Evolutionary conservation across 192 early-diverging fungal species (phyloP).

Genomic region (Gryganskiella cystojenkinii): DNA sequence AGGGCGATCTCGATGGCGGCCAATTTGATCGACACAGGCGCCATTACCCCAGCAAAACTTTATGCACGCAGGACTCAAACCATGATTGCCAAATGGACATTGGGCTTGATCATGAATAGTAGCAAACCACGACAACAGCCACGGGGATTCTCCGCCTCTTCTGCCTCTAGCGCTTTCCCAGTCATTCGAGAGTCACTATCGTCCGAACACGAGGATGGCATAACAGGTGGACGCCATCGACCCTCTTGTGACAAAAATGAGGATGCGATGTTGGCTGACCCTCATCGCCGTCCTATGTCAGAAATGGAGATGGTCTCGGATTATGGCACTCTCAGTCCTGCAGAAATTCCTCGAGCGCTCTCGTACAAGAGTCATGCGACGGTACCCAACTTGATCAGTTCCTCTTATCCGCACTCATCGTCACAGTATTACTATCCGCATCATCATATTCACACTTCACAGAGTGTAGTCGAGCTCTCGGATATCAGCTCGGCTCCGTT

Average conservation of each 20-base stretch:
- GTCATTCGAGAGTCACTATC: conserved; percentile 34
- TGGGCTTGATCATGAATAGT: conserved; percentile 47
- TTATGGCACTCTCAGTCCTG: conserved; percentile 13
- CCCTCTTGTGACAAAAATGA: conserved; percentile 1
- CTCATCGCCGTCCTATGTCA: background rate
- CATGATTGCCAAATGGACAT: conserved; percentile 52
- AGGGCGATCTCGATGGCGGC: conserved; percentile 48
- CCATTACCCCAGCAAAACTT: conserved; percentile 44
- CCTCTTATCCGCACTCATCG: conserved; percentile 27
- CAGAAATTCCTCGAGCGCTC: conserved; percentile 30
- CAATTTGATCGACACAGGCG: conserved; percentile 44
- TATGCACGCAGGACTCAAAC: conserved; percentile 46
- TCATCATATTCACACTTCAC: background rate
- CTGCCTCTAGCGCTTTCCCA: conserved; percentile 16
- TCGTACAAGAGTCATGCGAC: conserved; percentile 28
- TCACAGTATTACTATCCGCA: conserved; percentile 18
- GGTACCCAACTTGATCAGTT: conserved; percentile 20
- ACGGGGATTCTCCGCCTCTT: no score
- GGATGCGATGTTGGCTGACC: conserved; percentile 2
- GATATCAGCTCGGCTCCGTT: conserved; percentile 29
- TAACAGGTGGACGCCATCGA: conserved; percentile 1
- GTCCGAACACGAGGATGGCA: conserved; percentile 24
- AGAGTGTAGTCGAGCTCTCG: conserved; percentile 40
- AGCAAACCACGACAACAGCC: conserved; percentile 12
- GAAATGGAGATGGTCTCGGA: conserved; percentile 24